phyloP scores from a whole-genome alignment of 768 basidiomycete genomes.

The Russula ochroleuca region DNA sequence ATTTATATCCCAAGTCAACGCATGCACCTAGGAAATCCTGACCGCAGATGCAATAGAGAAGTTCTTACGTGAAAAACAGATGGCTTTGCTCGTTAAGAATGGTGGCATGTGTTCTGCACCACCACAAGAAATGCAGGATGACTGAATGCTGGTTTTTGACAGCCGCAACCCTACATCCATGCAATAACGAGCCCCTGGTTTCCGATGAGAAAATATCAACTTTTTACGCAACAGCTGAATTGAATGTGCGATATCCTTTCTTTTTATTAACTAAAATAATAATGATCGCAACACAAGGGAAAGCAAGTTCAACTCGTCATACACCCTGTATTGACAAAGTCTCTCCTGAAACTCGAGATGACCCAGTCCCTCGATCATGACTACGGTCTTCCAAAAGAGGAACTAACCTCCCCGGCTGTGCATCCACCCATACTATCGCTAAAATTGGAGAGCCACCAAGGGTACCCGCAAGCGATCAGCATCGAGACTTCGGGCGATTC shows the following conservation, averaged over 20 bases:
- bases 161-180: slow-evolving; percentile 4
- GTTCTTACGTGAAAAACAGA: neutral
- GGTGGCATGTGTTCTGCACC: slow-evolving; percentile 5
- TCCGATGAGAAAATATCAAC: slow-evolving; percentile 1
- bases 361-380: neutral
- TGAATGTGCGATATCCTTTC: neutral
- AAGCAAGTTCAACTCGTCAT: neutral
- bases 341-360: neutral
- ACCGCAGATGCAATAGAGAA: slow-evolving; percentile 7
- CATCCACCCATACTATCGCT: neutral
- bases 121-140: no score
- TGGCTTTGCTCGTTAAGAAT: slow-evolving; percentile 2
- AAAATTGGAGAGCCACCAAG: neutral
- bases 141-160: neutral
- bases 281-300: neutral
- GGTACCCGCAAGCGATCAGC: neutral
- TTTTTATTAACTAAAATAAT: neutral
- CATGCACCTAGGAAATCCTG: neutral
- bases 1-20: neutral
- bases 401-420: neutral
- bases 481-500: neutral
- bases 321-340: neutral
- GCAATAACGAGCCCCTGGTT: neutral
- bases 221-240: slow-evolving; percentile 9
- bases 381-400: neutral